These are phyloP conservation scores for Nannochloropsis salina DNA, from an alignment of 108 stramenopile genomes.

Conservation along the genomic window DNA sequence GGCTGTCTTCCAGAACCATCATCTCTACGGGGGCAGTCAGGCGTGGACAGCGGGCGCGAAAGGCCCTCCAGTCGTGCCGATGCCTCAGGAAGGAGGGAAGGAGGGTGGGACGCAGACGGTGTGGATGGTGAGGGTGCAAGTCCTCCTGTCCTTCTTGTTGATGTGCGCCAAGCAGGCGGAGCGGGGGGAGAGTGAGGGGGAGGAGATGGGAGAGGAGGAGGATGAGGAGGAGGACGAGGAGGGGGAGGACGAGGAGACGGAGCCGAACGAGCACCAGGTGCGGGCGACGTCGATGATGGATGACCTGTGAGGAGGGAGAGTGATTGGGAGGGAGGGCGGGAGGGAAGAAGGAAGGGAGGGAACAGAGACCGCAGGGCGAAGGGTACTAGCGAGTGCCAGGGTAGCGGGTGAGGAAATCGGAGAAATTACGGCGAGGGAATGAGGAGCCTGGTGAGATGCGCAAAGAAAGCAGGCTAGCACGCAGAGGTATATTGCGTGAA, in stretches of 20 bases:
- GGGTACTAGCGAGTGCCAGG: too few species aligned
- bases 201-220: neutral
- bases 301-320: neutral
- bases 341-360: neutral
- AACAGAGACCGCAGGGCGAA: neutral
- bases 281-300: conserved; percentile 8
- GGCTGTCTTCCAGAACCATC: neutral
- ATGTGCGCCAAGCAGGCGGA: neutral
- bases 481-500: too few species aligned
- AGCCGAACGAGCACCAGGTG: neutral
- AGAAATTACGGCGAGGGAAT: too few species aligned
- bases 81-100: neutral
- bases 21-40: neutral
- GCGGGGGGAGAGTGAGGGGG: neutral
- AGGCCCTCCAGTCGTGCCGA: neutral
- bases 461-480: too few species aligned
- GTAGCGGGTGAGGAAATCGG: too few species aligned
- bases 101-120: neutral
- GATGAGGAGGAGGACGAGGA: neutral
- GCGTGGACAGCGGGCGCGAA: neutral
- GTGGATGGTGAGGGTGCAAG: conserved; percentile 1
- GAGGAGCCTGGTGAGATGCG: too few species aligned
- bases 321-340: neutral
- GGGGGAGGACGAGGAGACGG: neutral
- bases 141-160: neutral